phyloP scores from a whole-genome alignment of 1,284 basidiomycete genomes.

The Rhodotorula sp. region DNA sequence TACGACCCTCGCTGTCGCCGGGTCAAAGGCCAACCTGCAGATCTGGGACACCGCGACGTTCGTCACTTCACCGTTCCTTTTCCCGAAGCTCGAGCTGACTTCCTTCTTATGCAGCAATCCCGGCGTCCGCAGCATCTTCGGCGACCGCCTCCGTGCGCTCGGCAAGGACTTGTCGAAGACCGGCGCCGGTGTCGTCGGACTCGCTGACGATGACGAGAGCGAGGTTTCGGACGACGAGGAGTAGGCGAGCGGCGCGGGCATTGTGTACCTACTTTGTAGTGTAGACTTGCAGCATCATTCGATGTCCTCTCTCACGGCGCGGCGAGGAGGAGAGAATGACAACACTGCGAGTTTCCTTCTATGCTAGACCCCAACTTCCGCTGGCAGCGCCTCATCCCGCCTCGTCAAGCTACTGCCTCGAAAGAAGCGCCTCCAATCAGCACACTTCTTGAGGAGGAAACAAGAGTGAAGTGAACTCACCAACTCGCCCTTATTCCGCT shows the following conservation, averaged over 20 bases:
- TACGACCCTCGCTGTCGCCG: conserved; percentile 88
- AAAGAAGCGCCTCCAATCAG: background rate
- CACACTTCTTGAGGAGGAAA: too few species aligned
- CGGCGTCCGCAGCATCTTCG: conserved; percentile 49
- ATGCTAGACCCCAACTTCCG: background rate
- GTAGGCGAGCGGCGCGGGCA: background rate
- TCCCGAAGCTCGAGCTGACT: background rate
- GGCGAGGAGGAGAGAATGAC: too few species aligned
- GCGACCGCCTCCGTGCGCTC: conserved; percentile 45
- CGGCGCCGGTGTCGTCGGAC: conserved; percentile 29
- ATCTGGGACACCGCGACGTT: conserved; percentile 70
- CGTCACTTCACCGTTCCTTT: background rate
- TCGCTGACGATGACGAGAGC: conserved; percentile 35
- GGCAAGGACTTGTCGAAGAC: conserved; percentile 39
- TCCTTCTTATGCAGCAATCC: conserved; percentile 39
- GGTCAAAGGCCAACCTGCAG: conserved; percentile 86
- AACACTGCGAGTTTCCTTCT: background rate
- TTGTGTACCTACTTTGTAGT: background rate
- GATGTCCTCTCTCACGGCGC: background rate
- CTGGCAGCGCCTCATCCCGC: background rate
- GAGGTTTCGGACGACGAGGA: conserved; percentile 24
- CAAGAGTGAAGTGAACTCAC: background rate
- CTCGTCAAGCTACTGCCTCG: background rate
- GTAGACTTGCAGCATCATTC: background rate
- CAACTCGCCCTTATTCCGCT: conserved; percentile 12